These are phyloP conservation scores for Patellaria atrata DNA, from an alignment of 495 filamentous ascomycete species.

Conservation along the genomic window DNA sequence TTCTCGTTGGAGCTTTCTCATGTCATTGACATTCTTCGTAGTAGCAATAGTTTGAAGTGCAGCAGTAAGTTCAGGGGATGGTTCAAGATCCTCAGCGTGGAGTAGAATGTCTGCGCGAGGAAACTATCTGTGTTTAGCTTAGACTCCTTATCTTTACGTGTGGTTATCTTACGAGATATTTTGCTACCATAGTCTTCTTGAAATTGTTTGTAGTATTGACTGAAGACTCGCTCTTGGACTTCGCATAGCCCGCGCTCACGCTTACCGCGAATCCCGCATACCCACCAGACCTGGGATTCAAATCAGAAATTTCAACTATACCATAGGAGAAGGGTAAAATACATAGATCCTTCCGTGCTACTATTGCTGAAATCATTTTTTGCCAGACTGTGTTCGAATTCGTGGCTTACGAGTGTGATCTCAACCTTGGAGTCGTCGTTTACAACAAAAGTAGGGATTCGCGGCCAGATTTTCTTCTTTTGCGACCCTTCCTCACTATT, in stretches of 20 bases:
- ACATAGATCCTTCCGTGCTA: not conserved
- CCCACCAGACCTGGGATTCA: not conserved
- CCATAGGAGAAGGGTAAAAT: not conserved
- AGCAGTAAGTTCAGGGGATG: not conserved
- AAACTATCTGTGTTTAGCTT: not conserved
- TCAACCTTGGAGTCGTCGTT: conserved; percentile 1
- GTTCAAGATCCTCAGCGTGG: not conserved
- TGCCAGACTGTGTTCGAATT: not conserved
- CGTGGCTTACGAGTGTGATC: not conserved
- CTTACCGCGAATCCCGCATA: conserved; percentile 1
- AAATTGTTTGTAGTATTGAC: conserved; percentile 1
- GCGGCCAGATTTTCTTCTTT: not conserved
- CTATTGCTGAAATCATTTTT: not conserved
- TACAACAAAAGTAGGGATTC: not conserved
- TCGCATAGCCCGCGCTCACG: not conserved
- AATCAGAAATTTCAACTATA: not conserved
- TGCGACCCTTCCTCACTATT: too few relatives aligned
- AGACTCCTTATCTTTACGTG: too few relatives aligned
- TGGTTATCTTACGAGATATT: not conserved
- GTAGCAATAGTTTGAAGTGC: not conserved
- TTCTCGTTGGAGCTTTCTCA: not conserved
- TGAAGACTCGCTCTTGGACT: not conserved
- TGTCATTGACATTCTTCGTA: conserved; percentile 1
- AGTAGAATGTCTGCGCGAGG: not conserved
- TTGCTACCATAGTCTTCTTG: not conserved